Percentiles rank a stretch among this genome's conserved stretches.
phyloP scores from a whole-genome alignment of 768 basidiomycete species.

The Termitomyces sp. region DNA sequence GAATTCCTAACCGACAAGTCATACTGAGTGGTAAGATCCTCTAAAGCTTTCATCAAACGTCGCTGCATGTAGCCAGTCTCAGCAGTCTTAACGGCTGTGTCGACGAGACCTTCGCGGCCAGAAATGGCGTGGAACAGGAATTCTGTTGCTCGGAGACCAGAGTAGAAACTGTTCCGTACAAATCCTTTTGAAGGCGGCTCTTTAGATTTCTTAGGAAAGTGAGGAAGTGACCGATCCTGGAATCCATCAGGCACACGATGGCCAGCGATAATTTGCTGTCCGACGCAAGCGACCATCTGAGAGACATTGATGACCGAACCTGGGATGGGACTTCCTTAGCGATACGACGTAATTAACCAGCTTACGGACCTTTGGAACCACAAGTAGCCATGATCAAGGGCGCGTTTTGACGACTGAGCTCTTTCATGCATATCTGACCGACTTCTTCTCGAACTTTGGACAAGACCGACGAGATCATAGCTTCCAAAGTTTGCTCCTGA shows the following conservation, averaged over 20 bases:
- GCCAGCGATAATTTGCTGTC: constrained; percentile 97
- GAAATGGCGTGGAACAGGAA: constrained; percentile 99
- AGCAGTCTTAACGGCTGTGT: constrained; percentile 99
- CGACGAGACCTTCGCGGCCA: constrained; percentile 96
- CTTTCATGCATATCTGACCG: constrained; percentile 96
- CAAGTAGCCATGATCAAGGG: constrained; percentile 99
- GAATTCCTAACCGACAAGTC: constrained; percentile 95
- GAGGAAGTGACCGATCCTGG: constrained; percentile 97
- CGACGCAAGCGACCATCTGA: constrained; percentile 99
- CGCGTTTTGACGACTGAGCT: constrained; percentile 95
- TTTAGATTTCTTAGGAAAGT: constrained; percentile 95
- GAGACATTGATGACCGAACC: constrained; percentile 99
- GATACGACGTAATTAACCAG: not conserved
- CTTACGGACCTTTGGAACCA: constrained; percentile 85
- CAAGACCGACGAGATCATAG: constrained; percentile 88
- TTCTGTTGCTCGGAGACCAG: constrained; percentile 87
- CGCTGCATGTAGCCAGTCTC: constrained; percentile 99
- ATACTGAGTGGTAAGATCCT: constrained; percentile 95
- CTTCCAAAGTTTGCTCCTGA: constrained; percentile 95
- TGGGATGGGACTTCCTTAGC: constrained; percentile 6
- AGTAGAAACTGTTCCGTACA: constrained; percentile 95
- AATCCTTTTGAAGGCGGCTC: constrained; percentile 98
- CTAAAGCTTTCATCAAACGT: constrained; percentile 97
- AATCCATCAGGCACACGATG: constrained; percentile 98
- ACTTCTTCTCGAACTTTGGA: constrained; percentile 96